These are phyloP conservation scores for Albifimbria verrucaria DNA, from an alignment of 2,329 filamentous ascomycete genomes.

Conservation along the genomic window DNA sequence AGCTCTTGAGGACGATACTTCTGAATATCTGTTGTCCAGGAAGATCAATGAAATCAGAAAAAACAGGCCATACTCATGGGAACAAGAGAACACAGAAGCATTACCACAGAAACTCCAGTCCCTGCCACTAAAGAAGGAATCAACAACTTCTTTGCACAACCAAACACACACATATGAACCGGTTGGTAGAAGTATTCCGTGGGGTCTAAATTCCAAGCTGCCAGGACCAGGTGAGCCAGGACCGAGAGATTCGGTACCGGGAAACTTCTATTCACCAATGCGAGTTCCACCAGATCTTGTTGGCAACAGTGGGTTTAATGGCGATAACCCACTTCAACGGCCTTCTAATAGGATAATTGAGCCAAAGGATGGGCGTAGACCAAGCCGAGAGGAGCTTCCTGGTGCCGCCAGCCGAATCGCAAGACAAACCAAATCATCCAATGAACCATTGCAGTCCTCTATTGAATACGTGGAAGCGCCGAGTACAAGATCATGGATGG, in stretches of 20 bases:
- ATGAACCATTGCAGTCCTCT: background rate
- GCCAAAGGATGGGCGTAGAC: constrained; percentile 1
- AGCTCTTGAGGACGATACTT: too few relatives aligned
- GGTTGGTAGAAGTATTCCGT: too few relatives aligned
- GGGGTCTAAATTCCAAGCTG: background rate
- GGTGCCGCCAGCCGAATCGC: background rate
- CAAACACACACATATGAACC: too few relatives aligned
- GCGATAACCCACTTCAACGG: too few relatives aligned
- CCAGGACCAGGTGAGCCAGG: background rate
- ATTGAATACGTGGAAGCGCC: background rate
- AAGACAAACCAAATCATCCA: background rate
- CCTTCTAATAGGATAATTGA: too few relatives aligned
- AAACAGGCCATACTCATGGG: background rate
- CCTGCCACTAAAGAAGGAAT: background rate
- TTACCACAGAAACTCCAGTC: background rate
- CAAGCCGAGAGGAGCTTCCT: background rate
- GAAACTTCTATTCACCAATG: constrained; percentile 22
- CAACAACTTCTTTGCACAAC: background rate
- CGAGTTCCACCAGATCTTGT: constrained; percentile 7
- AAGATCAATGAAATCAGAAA: too few relatives aligned
- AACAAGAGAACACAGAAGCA: background rate
- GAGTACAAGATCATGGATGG: background rate
- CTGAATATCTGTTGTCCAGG: too few relatives aligned
- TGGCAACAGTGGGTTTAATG: background rate
- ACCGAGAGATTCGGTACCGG: constrained; percentile 16